Base-by-base conservation (phyloP, 2,329 filamentous ascomycete species). In the Talaromyces marneffei region DNA sequence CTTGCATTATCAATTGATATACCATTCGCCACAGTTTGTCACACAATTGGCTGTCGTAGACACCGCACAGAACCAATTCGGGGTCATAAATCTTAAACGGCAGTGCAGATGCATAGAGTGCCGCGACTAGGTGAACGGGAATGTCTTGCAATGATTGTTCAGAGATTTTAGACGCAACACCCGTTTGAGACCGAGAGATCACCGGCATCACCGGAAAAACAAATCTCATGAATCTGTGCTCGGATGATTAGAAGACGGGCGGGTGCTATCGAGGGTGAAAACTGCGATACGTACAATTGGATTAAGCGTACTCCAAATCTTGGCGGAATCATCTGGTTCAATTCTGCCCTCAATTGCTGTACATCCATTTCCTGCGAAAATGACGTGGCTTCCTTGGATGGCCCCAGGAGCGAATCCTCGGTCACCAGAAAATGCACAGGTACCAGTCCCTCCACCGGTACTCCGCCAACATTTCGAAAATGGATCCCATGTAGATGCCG, bases 381-480 rank as follows among this genome's bases (percentile, higher is more conserved):
- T 20, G 57, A 52, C 25, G 57, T 62, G 31, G 57, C 50, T 55
- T 37, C 46, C 50, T 62, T 62, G 7, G 37, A 27, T 33, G 50
- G 35, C 39, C 52, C 31, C 23, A 55, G 39, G 16, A 60, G 57
- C 10, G 52, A 33, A 44, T 60, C 58, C 16, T 59, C 57, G 27
- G 61, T 60, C 27, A 60, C 37, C 16, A 62, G 52, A 23, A 62
- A 62, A 60, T 60, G 73, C 2, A 75, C 67, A 1, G 74, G 74
- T 4, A 75, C 73, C 58, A 69, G 67, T 6, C 73, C 71, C 1
- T 65, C 63, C 1, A 69, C 71, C 0, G 72, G 74, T 18, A 75
- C 71, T 8, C 74, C 74, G 2, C 74, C 74, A 4, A 71, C 74
- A 62, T 75, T 74, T n/a, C 74, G 72, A 58, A 73, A 70, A 59